Evolutionary conservation across 441 rosid genomes (phyloP), one percentile per base, ranked within the genome.

Genomic region (Theobroma grandiflorum): DNA sequence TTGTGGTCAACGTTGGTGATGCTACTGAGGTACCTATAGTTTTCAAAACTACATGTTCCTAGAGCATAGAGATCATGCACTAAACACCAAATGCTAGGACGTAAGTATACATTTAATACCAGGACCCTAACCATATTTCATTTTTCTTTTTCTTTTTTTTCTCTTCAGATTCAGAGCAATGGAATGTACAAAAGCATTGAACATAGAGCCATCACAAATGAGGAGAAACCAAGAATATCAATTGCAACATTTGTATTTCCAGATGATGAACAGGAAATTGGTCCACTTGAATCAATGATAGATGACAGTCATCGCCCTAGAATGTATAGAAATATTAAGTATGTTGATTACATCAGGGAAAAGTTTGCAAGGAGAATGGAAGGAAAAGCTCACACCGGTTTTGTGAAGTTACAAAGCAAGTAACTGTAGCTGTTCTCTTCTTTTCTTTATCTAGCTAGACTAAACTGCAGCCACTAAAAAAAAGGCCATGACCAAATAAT

Each of bases 1-100:
- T 75, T 0, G 81, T 80, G 2, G 80, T 82, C 1, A 82, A 82
- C 4, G 47, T 86, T 11, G 83, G 85, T 12, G 79, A 86, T 43
- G 79, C 74, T 45, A 22, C 81, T 37, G 78, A 73, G 85, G 83
- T 78, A 62, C 14, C 61, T 61, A 61, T 31, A 33, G 4, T 31
- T 14, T 11, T 12, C 14, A 2, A 49, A 12, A 3, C 4, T 49
- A 12, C 18, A 9, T 26, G 31, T 2, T 4, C 6, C 45, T 10
- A 10, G 4, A 16, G 6, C 45, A 42, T 0, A 42, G 31, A 26
- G 31, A 26, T 26, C 31, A 26, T 26, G 31, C 31, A 26, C 31
- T 26, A 26, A 26, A 0, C 1, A 26, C 8, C 33, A 8, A 8
- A 45, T 45, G 49, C 49, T 45, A 11, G 10, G 49, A 10, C 8